Conservation (phyloP, 495 filamentous ascomycete species). For the Penicillium salamii region DNA sequence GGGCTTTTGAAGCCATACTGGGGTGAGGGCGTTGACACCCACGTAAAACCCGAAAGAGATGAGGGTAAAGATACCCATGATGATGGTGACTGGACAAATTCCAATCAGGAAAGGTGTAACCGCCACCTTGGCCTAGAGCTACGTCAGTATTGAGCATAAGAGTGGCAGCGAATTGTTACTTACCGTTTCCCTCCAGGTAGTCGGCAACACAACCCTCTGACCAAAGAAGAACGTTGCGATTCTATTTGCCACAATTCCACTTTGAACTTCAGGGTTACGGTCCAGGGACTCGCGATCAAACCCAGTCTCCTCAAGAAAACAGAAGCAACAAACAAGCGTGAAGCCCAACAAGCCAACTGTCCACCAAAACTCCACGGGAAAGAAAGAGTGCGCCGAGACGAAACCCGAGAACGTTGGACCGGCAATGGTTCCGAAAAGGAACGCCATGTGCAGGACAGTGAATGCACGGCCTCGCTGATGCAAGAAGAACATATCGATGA, state of each 20-base stretch:
- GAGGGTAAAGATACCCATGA: constrained; percentile 41
- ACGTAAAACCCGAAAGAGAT: constrained; percentile 48
- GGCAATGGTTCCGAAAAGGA: constrained; percentile 40
- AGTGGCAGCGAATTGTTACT: too few species aligned
- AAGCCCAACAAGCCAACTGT: constrained; percentile 39
- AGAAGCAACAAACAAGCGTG: constrained; percentile 40
- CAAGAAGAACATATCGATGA: constrained; percentile 46
- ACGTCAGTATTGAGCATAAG: too few species aligned
- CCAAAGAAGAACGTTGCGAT: constrained; percentile 46
- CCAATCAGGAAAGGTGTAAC: constrained; percentile 41
- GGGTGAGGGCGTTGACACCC: constrained; percentile 28
- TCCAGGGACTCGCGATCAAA: constrained; percentile 22
- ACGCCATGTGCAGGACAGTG: constrained; percentile 36
- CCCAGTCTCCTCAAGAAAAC: constrained; percentile 46
- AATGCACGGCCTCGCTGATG: constrained; percentile 48
- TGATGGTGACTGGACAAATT: constrained; percentile 40
- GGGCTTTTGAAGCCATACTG: constrained; percentile 45
- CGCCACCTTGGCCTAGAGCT: constrained; percentile 25
- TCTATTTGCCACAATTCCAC: constrained; percentile 33
- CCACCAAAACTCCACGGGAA: constrained; percentile 52
- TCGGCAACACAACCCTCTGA: constrained; percentile 26
- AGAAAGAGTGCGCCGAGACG: constrained; percentile 38
- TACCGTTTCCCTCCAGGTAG: constrained; percentile 29
- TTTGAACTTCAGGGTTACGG: constrained; percentile 18
- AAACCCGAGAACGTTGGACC: constrained; percentile 47